Evolutionary conservation across 148 eudicot genomes (phyloP).

Genomic region (Vaccinium corymbosum): DNA sequence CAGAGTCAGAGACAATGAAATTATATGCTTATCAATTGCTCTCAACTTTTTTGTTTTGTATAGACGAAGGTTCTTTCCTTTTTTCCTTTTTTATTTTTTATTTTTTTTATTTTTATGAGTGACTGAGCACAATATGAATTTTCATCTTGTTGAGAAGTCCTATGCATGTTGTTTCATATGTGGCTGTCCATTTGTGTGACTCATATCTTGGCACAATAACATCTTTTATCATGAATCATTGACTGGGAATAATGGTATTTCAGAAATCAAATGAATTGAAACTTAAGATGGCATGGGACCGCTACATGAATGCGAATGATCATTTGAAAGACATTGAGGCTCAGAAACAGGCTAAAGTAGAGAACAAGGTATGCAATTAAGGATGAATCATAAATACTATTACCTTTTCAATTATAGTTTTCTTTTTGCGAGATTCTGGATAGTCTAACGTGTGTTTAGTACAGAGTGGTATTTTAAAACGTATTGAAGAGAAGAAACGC

Average conservation of each 20-base stretch:
- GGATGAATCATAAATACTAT: background rate
- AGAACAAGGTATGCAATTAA: conserved; percentile 46
- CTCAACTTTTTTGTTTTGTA: background rate
- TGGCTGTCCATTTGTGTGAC: background rate
- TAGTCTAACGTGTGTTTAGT: conserved; percentile 13
- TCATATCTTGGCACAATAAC: background rate
- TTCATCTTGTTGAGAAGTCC: background rate
- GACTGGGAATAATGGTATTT: conserved; percentile 15
- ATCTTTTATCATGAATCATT: conserved; percentile 17
- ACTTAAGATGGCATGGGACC: conserved; percentile 41
- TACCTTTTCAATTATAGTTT: background rate
- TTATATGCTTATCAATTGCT: background rate
- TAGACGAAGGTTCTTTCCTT: background rate
- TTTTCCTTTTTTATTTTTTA: background rate
- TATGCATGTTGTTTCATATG: background rate
- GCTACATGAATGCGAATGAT: conserved; percentile 48
- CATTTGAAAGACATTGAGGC: conserved; percentile 61
- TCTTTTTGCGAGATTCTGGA: conserved; percentile 11
- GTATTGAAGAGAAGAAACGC: conserved; percentile 49
- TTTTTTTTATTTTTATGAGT: background rate
- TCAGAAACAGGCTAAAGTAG: conserved; percentile 50
- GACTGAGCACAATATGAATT: background rate
- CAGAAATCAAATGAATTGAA: conserved; percentile 54
- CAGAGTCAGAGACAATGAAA: background rate
- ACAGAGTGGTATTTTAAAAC: conserved; percentile 47